Conservation (phyloP, 768 basidiomycete species). For the Zangia roseola region DNA sequence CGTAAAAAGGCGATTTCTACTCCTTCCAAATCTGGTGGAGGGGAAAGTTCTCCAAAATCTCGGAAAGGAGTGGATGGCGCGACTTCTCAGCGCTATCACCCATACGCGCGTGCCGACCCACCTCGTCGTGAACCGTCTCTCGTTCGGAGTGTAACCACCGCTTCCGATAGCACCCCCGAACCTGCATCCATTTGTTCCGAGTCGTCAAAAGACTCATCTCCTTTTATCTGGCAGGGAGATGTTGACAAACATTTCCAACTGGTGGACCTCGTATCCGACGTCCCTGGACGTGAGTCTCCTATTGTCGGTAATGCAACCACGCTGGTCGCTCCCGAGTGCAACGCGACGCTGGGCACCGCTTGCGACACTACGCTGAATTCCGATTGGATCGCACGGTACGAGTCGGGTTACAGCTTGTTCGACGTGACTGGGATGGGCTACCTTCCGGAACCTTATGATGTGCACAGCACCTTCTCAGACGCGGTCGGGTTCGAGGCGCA, state of each 20-base stretch:
- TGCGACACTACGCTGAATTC: slow-evolving; percentile 2
- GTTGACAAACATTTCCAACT: not conserved
- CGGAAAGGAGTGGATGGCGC: not conserved
- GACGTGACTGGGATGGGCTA: not conserved
- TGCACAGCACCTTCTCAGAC: too few relatives aligned
- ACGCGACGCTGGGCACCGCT: not conserved
- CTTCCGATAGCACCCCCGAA: not conserved
- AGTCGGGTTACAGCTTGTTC: not conserved
- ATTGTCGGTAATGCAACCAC: not conserved
- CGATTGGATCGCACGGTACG: slow-evolving; percentile 9
- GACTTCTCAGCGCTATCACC: not conserved
- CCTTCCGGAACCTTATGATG: not conserved
- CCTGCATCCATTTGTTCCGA: not conserved
- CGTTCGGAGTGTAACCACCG: not conserved
- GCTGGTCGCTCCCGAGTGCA: not conserved
- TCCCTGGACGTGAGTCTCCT: not conserved
- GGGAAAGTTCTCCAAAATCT: too few relatives aligned
- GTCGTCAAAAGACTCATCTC: not conserved
- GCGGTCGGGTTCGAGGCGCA: not conserved
- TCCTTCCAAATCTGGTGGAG: not conserved
- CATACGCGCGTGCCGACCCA: not conserved
- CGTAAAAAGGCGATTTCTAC: not conserved
- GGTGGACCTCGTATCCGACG: not conserved
- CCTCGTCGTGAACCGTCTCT: not conserved
- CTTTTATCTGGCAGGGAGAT: not conserved